Percentiles rank a stretch among this genome's conserved stretches.
These are phyloP conservation scores for Aaosphaeria pasadenensis DNA, from an alignment of 2,329 filamentous ascomycete species.

Conservation along the genomic window DNA sequence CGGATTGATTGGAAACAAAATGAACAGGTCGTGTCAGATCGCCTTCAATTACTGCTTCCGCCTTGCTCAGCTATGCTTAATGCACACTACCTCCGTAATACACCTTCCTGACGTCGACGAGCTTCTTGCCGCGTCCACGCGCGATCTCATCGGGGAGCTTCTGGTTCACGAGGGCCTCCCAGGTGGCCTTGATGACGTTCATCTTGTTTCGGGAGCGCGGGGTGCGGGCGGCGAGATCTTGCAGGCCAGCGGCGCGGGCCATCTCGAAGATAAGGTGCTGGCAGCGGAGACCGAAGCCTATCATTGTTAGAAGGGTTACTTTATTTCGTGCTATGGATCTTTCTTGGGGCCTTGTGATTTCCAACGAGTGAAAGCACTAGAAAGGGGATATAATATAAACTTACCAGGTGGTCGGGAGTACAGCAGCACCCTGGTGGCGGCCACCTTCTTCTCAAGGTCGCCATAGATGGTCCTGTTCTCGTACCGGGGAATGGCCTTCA, in stretches of 20 bases:
- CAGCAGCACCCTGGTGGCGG: conserved; percentile 81
- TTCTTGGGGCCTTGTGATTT: too few species aligned
- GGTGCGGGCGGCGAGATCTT: conserved; percentile 80
- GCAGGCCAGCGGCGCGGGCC: conserved; percentile 80
- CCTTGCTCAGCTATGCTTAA: conserved; percentile 12
- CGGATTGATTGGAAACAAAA: too few species aligned
- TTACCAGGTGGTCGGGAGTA: conserved; percentile 83
- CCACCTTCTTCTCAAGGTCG: conserved; percentile 77
- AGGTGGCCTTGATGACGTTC: conserved; percentile 94
- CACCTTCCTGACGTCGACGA: conserved; percentile 94
- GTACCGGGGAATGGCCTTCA: conserved; percentile 88
- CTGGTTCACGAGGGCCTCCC: conserved; percentile 79
- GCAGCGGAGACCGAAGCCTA: conserved; percentile 91
- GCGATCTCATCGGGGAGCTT: conserved; percentile 86
- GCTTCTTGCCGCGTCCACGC: conserved; percentile 83
- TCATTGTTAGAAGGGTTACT: background rate
- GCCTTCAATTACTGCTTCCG: background rate
- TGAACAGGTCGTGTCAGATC: too few species aligned
- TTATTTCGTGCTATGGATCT: background rate
- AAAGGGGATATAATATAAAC: conserved; percentile 24
- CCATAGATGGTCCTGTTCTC: conserved; percentile 92
- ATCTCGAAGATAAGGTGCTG: conserved; percentile 94
- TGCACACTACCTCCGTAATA: conserved; percentile 75
- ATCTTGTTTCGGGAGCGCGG: conserved; percentile 89
- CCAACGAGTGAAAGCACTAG: background rate